phyloP scores from a whole-genome alignment of 257 asterid genomes.

The Plantago major region DNA sequence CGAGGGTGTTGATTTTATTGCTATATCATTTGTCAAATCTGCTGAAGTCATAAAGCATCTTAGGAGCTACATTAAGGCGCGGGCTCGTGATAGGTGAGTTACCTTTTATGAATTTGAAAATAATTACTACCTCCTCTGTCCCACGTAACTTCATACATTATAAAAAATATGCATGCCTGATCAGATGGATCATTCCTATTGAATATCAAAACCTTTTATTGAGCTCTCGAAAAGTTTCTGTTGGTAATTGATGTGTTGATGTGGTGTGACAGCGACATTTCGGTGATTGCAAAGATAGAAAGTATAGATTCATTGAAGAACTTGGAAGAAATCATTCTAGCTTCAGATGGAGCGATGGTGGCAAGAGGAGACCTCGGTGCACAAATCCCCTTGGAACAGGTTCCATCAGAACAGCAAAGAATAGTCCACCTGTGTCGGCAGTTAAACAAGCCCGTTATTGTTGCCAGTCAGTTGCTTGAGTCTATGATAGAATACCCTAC shows the following conservation, averaged over 20 bases:
- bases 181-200: background rate
- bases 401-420: conserved; percentile 90
- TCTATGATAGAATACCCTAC: conserved; percentile 99
- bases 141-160: too few species aligned
- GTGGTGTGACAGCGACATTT: conserved; percentile 66
- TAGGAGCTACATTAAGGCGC: conserved; percentile 88
- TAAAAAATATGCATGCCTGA: too few species aligned
- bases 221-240: background rate
- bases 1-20: conserved; percentile 95
- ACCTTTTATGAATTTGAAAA: conserved; percentile 6
- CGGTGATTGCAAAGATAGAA: conserved; percentile 88
- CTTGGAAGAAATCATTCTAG: conserved; percentile 84
- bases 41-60: conserved; percentile 97
- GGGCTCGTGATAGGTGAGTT: conserved; percentile 86
- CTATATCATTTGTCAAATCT: conserved; percentile 97
- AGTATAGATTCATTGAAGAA: conserved; percentile 91
- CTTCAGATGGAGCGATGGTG: conserved; percentile 99
- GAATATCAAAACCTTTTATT: background rate
- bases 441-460: conserved; percentile 85
- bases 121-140: conserved; percentile 3
- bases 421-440: conserved; percentile 88
- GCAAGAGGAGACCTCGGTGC: conserved; percentile 99
- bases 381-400: conserved; percentile 96
- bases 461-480: conserved; percentile 94
- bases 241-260: conserved; percentile 14